Conservation (phyloP, 805 yeast species). For the Suhomyces canberraensis region DNA sequence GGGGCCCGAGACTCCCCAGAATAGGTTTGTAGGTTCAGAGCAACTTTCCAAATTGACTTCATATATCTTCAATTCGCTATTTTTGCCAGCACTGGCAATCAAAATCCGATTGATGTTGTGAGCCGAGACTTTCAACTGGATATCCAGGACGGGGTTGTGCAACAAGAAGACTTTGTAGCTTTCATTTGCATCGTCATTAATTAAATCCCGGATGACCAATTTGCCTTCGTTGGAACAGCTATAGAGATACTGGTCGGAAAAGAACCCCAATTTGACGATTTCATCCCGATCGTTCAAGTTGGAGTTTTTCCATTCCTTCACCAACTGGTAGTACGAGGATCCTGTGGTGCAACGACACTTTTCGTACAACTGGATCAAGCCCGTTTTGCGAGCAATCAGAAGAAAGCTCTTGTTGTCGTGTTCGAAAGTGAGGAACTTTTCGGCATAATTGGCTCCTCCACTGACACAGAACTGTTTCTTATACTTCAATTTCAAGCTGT, state of each 20-base stretch:
- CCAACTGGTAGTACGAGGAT: conserved; percentile 15
- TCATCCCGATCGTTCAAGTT: conserved; percentile 19
- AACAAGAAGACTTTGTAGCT: conserved; percentile 24
- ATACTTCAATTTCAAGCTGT: conserved; percentile 2
- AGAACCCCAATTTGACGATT: conserved; percentile 23
- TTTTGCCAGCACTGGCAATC: conserved; percentile 25
- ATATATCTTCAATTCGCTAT: conserved; percentile 25
- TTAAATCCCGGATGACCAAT: conserved; percentile 31
- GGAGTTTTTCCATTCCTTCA: conserved; percentile 35
- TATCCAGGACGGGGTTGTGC: conserved; percentile 22
- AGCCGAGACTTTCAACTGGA: conserved; percentile 13
- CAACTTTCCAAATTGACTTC: conserved; percentile 14
- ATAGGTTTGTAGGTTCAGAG: background rate
- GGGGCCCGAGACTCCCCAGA: background rate
- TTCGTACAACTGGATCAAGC: conserved; percentile 30
- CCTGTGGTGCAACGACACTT: conserved; percentile 2
- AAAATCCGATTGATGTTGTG: conserved; percentile 11
- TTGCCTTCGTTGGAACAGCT: conserved; percentile 35
- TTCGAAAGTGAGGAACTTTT: conserved; percentile 18
- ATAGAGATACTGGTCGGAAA: conserved; percentile 26
- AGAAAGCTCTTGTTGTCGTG: conserved; percentile 19
- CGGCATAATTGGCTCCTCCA: conserved; percentile 17
- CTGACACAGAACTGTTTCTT: conserved; percentile 16
- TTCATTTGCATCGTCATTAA: conserved; percentile 33
- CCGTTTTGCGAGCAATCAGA: conserved; percentile 23